These are phyloP conservation scores for Lanmaoa pseudosensibilis DNA, from an alignment of 768 basidiomycete genomes.

Conservation along the genomic window DNA sequence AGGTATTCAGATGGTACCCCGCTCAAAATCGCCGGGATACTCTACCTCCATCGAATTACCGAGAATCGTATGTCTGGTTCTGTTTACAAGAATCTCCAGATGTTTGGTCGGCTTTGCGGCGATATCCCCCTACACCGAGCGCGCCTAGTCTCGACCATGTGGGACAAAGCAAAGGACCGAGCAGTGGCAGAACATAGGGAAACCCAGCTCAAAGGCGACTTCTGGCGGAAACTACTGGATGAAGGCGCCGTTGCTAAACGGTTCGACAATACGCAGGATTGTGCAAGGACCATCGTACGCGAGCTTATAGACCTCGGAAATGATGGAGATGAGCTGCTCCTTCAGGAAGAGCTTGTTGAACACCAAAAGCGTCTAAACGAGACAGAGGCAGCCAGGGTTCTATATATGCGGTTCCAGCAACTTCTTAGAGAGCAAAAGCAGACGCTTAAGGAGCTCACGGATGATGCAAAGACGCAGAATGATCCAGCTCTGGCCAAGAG, in stretches of 20 bases:
- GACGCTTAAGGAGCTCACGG: conserved; percentile 14
- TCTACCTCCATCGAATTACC: conserved; percentile 37
- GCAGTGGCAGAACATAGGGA: conserved; percentile 16
- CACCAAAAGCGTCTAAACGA: conserved; percentile 9
- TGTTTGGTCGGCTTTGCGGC: too few relatives aligned
- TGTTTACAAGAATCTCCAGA: too few relatives aligned
- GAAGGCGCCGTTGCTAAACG: background rate
- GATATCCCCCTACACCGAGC: too few relatives aligned
- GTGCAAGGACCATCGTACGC: background rate
- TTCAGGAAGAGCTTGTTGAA: conserved; percentile 23
- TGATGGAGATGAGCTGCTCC: background rate
- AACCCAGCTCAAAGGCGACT: conserved; percentile 23
- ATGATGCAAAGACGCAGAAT: conserved; percentile 16
- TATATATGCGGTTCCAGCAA: conserved; percentile 17
- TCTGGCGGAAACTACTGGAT: conserved; percentile 19
- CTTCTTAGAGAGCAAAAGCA: conserved; percentile 20
- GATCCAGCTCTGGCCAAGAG: conserved; percentile 11
- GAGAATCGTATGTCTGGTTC: too few relatives aligned
- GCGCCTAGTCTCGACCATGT: conserved; percentile 43
- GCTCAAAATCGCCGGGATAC: conserved; percentile 30
- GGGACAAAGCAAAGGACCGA: conserved; percentile 28
- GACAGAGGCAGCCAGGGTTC: conserved; percentile 12
- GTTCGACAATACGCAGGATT: background rate
- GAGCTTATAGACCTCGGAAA: background rate
- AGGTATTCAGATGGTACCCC: conserved; percentile 5